These are phyloP conservation scores for Leccinum boreale DNA, from an alignment of 768 basidiomycete genomes.

Conservation along the genomic window DNA sequence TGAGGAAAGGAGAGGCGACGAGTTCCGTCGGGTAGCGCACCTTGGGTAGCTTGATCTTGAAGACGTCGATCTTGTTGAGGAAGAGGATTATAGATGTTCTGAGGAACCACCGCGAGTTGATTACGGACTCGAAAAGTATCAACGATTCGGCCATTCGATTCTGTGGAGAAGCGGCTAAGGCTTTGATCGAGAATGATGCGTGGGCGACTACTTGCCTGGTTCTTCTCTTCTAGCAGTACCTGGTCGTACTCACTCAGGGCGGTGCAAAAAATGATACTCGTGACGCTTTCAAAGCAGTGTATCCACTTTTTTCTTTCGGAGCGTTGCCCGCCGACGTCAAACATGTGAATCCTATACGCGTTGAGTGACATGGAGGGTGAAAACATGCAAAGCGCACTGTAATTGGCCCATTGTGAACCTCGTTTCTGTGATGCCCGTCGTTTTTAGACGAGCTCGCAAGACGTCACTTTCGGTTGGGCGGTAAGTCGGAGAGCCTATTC, in stretches of 20 bases:
- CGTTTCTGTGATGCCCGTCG: constrained; percentile 88
- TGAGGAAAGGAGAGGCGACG: not conserved
- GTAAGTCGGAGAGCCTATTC: constrained; percentile 81
- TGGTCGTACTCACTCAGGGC: constrained; percentile 77
- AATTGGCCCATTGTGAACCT: constrained; percentile 68
- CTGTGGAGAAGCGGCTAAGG: constrained; percentile 27
- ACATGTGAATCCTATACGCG: constrained; percentile 55
- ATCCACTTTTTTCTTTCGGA: constrained; percentile 84
- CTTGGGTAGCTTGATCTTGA: constrained; percentile 71
- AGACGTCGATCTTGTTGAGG: constrained; percentile 72
- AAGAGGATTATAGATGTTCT: constrained; percentile 65
- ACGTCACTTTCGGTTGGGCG: constrained; percentile 85
- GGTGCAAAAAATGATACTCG: constrained; percentile 76
- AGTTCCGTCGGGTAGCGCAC: not conserved
- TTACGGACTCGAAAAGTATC: constrained; percentile 71
- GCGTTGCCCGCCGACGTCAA: constrained; percentile 78
- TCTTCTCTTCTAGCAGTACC: constrained; percentile 58
- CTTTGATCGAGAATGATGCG: not conserved
- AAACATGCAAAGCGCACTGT: constrained; percentile 36
- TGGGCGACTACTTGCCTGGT: constrained; percentile 22
- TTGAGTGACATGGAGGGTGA: not conserved
- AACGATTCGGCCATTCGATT: constrained; percentile 77
- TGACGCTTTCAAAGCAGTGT: constrained; percentile 76
- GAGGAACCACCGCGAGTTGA: constrained; percentile 79
- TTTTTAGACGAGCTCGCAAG: constrained; percentile 83